Conservation (phyloP, 106 monocot species). For the Dendrobium huoshanense region DNA sequence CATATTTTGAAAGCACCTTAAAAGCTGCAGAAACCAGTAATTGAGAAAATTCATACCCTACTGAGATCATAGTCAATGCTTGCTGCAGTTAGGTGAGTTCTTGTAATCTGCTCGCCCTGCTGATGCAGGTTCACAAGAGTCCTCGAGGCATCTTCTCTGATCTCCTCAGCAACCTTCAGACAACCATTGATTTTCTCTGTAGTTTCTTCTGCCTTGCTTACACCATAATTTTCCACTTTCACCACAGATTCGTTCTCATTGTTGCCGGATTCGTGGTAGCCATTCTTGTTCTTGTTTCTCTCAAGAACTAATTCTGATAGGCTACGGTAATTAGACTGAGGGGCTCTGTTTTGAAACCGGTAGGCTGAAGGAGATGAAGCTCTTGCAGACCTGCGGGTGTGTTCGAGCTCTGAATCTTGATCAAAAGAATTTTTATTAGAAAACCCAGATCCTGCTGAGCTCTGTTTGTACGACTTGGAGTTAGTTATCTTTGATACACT, state of each 20-base stretch:
- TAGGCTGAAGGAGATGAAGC: background rate
- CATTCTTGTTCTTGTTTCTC: no score
- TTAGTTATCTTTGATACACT: background rate
- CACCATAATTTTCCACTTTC: slow-evolving; percentile 1
- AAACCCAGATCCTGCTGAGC: background rate
- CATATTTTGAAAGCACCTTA: no score
- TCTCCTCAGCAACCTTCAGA: slow-evolving; percentile 11
- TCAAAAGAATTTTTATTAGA: background rate
- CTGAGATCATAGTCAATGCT: slow-evolving; percentile 7
- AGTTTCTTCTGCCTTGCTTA: slow-evolving; percentile 4
- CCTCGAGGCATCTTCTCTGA: slow-evolving; percentile 4
- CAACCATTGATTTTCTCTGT: slow-evolving; percentile 3
- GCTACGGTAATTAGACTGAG: no score
- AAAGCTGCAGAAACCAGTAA: background rate
- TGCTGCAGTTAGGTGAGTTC: slow-evolving; percentile 3
- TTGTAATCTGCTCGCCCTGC: slow-evolving; percentile 10
- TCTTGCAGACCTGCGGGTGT: background rate
- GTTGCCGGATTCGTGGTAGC: background rate
- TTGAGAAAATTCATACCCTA: background rate
- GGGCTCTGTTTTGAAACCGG: no score
- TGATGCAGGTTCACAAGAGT: slow-evolving; percentile 5
- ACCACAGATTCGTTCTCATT: background rate
- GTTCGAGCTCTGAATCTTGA: background rate
- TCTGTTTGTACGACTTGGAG: background rate
- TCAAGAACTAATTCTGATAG: no score